Base-by-base conservation (phyloP, 2,329 filamentous ascomycete genomes). In the Emergomyces orientalis region DNA sequence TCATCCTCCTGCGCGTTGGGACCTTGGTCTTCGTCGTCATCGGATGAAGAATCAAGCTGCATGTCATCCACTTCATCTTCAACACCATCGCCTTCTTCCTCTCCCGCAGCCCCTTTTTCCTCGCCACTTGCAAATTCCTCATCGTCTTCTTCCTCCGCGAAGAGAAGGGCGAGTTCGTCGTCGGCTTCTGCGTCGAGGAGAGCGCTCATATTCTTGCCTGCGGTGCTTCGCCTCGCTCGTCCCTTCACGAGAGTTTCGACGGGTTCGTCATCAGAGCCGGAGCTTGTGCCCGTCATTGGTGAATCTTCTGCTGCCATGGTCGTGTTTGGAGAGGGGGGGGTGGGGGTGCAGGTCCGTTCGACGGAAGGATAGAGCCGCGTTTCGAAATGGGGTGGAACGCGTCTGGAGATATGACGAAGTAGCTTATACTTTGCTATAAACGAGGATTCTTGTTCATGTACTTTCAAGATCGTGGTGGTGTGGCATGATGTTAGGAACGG, bases 1-100 rank as follows among this genome's bases (percentile, higher is more conserved):
- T 96, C 90, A 67, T 94, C 85, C 25, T 71, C 9, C 69, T 73
- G 71, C 61, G 72, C 74, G 64, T 74, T 74, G 1, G 88, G 81
- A 60, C 86, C 80, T 75, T 84, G 86, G 63, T 91, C 90, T 58
- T 94, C 90, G 56, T 91, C 88, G 66, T 90, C 88, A 66, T 90
- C 89, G 0, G 86, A 90, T 0, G 90, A 95, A 17, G 89, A 92
- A 70, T 95, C 91, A 79, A 97, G 88, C 56, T 90, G 87, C 68
- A 90, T 86, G 72, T 97, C 93, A 1, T 88, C 90, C 2, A 79
- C 84, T 61, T 84, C 83, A 13, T 82, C 82, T 8, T 68, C 75
- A 32, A 82, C 82, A 14, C 68, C 75, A 8, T 67, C 71, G 32
- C 69, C 76, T 60, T 69, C 74, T 17, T 73, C 77, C 79, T 43